Evolutionary conservation across 257 asterid species (phyloP).

Genomic region (Solanum dulcamara): DNA sequence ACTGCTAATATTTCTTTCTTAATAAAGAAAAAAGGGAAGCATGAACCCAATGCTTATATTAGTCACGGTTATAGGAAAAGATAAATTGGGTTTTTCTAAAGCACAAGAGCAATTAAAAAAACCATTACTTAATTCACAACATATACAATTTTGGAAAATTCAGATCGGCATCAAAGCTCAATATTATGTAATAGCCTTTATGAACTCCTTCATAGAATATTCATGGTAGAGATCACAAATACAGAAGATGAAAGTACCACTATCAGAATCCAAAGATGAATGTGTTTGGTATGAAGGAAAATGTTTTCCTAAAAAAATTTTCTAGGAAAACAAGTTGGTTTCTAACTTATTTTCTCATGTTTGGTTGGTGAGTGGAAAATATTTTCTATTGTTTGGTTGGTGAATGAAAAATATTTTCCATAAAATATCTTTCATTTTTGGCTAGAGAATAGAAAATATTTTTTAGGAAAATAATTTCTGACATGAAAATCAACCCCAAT

Average conservation of each 20-base stretch:
- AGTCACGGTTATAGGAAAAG: neutral
- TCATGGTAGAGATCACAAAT: neutral
- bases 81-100: neutral
- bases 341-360: too few relatives aligned
- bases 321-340: too few relatives aligned
- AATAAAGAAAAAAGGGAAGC: neutral
- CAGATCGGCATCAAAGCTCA: neutral
- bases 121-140: neutral
- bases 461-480: too few relatives aligned
- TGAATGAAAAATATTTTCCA: too few relatives aligned
- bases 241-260: neutral
- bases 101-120: neutral
- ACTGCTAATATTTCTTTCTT: neutral
- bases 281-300: too few relatives aligned
- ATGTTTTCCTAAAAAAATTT: too few relatives aligned
- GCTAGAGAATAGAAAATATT: too few relatives aligned
- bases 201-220: neutral
- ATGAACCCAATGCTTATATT: neutral
- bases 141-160: neutral
- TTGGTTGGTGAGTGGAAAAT: too few relatives aligned
- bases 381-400: too few relatives aligned
- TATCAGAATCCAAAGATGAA: neutral
- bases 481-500: too few relatives aligned
- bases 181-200: neutral
- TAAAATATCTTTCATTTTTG: too few relatives aligned